Evolutionary conservation across 495 filamentous ascomycete genomes (phyloP), one percentile per base, ranked within the genome.

Genomic region (Penicillium lividum): DNA sequence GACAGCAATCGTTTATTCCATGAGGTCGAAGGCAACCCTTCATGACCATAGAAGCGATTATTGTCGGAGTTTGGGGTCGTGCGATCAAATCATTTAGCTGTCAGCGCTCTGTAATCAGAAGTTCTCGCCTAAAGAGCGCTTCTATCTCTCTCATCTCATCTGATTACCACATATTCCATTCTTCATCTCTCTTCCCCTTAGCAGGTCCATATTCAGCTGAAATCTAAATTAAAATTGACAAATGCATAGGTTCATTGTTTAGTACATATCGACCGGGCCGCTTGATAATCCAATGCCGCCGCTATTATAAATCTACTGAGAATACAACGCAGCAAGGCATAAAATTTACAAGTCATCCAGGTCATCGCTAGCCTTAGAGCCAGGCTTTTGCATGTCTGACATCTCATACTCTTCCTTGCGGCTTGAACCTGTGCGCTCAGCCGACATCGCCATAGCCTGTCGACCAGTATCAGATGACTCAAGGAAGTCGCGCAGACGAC

Each of bases 401-500:
- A 80, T 79, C 66, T 80, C 77, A 50, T 77, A 73, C 67, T 79
- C 67, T 45, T 80, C 73, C 34, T 64, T 65, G 5, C 57, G 61
- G 31, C 61, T 50, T 38, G 62, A 53, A 25, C 66, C 64, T 34
- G 57, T 56, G 25, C 61, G 51, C 27, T 65, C 71, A 22, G 70
- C 64, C 3, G 81, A 81, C 89, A 93, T 88, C 28, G 83, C 87
- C 68, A 95, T 83, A 8, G 90, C 90, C 64, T 91, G 86, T 51
- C 91, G 75, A 4, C 90, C 92, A 7, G 87, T 89, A 60, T 95
- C 89, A 10, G 86, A 88, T 43, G 80, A 84, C 76, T 90, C 90
- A 54, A 97, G 74, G 67, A 96, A 96, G 31, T 95, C 91, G 25
- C 93, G 83, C 51, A 97, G 81, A 57, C 86, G 86, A 72, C 92